phyloP scores from a whole-genome alignment of 768 basidiomycete species.

The Termitomyces titanicus region DNA sequence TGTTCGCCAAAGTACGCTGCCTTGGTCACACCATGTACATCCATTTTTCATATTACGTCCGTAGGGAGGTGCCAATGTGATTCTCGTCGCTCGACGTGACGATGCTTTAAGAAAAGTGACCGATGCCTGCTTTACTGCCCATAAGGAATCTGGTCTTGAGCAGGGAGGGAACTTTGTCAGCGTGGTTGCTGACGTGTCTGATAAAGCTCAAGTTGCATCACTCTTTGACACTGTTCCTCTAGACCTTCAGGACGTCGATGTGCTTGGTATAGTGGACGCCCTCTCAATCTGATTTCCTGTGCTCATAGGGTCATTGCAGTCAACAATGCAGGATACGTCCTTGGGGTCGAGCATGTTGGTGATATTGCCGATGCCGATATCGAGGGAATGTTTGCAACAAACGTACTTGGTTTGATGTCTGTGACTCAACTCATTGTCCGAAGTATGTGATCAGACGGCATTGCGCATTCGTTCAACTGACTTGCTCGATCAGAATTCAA shows the following conservation, averaged over 20 bases:
- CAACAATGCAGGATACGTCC: constrained; percentile 82
- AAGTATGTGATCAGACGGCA: constrained; percentile 31
- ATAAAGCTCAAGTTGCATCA: constrained; percentile 64
- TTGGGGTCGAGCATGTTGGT: constrained; percentile 85
- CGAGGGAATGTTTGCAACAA: constrained; percentile 79
- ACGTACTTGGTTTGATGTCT: constrained; percentile 82
- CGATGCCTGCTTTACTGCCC: constrained; percentile 62
- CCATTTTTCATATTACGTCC: neutral
- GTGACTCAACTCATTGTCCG: constrained; percentile 73
- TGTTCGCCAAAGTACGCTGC: constrained; percentile 78
- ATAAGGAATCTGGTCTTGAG: constrained; percentile 66
- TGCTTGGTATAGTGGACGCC: constrained; percentile 58
- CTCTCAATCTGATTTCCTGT: neutral
- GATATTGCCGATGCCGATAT: constrained; percentile 73
- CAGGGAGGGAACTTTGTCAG: constrained; percentile 77
- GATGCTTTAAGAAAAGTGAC: constrained; percentile 73
- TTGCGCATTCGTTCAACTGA: neutral
- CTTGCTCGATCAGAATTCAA: constrained; percentile 61
- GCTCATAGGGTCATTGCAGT: constrained; percentile 28
- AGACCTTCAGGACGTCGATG: constrained; percentile 71
- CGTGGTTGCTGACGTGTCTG: constrained; percentile 76
- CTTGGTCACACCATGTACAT: neutral
- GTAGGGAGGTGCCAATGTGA: constrained; percentile 84
- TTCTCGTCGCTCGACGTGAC: constrained; percentile 75
- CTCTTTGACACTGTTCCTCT: constrained; percentile 71